These are phyloP conservation scores for Solanum clarkiae DNA, from an alignment of 257 asterid genomes.

Conservation along the genomic window DNA sequence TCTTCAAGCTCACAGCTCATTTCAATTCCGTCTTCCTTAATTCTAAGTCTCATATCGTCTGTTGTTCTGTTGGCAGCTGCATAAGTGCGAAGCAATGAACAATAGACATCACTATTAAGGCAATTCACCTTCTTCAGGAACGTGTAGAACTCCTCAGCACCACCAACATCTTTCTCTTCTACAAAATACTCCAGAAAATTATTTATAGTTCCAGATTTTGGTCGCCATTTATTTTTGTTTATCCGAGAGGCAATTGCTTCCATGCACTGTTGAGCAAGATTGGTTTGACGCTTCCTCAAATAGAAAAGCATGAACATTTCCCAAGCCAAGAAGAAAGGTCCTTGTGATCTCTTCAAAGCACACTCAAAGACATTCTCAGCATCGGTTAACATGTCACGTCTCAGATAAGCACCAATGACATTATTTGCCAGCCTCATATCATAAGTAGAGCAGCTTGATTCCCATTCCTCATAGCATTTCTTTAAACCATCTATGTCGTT, in stretches of 20 bases:
- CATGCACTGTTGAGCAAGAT: constrained; percentile 28
- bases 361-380: constrained; percentile 32
- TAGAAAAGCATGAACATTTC: constrained; percentile 40
- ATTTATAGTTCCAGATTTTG: constrained; percentile 13
- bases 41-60: constrained; percentile 28
- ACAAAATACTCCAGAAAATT: constrained; percentile 25
- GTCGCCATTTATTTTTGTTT: constrained; percentile 26
- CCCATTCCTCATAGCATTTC: constrained; percentile 71
- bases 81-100: constrained; percentile 36
- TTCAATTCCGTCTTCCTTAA: constrained; percentile 36
- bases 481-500: constrained; percentile 46
- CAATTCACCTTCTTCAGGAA: constrained; percentile 42
- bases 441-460: constrained; percentile 26
- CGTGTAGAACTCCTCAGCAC: constrained; percentile 53
- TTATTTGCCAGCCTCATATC: constrained; percentile 45
- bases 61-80: constrained; percentile 32
- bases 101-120: constrained; percentile 19
- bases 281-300: constrained; percentile 20
- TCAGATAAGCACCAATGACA: constrained; percentile 36
- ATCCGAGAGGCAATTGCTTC: constrained; percentile 21
- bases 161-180: constrained; percentile 29
- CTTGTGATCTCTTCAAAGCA: constrained; percentile 28
- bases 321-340: constrained; percentile 42
- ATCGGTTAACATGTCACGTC: constrained; percentile 35
- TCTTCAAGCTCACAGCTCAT: constrained; percentile 26